Base-by-base conservation (phyloP, 2,329 filamentous ascomycete species). In the Trichoderma lentiforme region DNA sequence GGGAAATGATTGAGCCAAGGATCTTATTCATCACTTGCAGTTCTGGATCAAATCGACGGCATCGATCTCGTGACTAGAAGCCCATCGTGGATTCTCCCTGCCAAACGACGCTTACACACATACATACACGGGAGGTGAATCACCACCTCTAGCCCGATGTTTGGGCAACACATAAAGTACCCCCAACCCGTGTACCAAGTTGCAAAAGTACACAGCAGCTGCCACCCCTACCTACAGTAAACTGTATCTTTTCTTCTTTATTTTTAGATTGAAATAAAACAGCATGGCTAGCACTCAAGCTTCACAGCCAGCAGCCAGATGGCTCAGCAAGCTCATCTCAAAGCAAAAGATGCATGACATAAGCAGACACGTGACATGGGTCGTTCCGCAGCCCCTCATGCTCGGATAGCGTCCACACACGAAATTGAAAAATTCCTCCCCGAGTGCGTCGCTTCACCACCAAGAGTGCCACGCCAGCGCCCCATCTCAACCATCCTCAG, bases 391-490 rank as follows among this genome's bases (percentile, higher is more conserved):
- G 80, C 82, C 82, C 82, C 82, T 83, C 82, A 78, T 75, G 77
- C 79, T 82, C 81, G 80, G 77, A 81, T 82, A 82, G 80, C 79
- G 82, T 80, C 81, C 82, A 83, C 82, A 84, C 82, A 83, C 79
- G 80, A 83, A 83, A 81, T 81, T 82, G 78, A 81, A 84, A 84
- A 83, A 82, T 83, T 80, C 76, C 78, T 78, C 75, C 73, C 72
- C 36, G 62, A 70, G 76, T 76, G 78, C 78, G 76, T 78, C 74
- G 78, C 80, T 79, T 81, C 80, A 83, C 76, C 77, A 80, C 75
- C 75, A 79, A 78, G 79, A 83, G 81, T 78, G 79, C 78, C 80
- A 80, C 79, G 79, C 80, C 80, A 81, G 77, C 80, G 76, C 76
- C 77, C 76, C 76, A 78, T 79, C 75, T 77, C 74, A 77, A 78